Evolutionary conservation across 2,329 filamentous ascomycete species (phyloP), one percentile per base, ranked within the genome.

Genomic region (Ilyonectria robusta): DNA sequence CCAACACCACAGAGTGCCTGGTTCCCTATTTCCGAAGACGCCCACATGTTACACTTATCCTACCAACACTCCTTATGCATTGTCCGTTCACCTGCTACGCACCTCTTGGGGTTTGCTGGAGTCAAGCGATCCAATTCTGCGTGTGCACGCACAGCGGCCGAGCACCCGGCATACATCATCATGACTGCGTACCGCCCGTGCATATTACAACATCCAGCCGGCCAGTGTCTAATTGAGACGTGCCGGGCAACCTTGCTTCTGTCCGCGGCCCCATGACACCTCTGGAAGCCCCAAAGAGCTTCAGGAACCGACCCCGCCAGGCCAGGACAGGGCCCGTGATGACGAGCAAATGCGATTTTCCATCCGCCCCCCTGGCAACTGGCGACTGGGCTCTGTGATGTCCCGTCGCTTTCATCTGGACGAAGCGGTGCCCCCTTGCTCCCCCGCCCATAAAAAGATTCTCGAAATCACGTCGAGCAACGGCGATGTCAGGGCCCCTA

Each of bases 271-370:
- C 42, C 56, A 35, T 31, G 29, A 47, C 26, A 19, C 37, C n/a
- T 54, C 21, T 21, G 19, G 40, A 62, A 48, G 51, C 57, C 35
- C 51, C 48, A 46, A 46, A 59, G 51, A 33, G 55, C 35, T 46
- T 46, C 46, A 31, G 29, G 23, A 44, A 54, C 26, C 31, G 21
- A 26, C 51, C 53, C 63, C 63, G 62, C 59, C 46, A 58, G 31
- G 23, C 29, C 35, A 29, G 35, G 53, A 31, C 29, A 55, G 31
- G 62, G 48, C 59, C 51, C 37, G 29, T 40, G 55, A 42, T 42
- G 50, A 56, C 60, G 59, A 53, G 40, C 44, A 33, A 59, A 54
- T 51, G 31, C 59, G 59, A 59, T 66, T 62, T n/a, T 47, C 61
- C 55, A 54, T 59, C 61, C 47, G 53, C 26, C 50, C 40, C 62